Conservation (phyloP, 1,284 basidiomycete genomes). For the Rhodotorula sp. region DNA sequence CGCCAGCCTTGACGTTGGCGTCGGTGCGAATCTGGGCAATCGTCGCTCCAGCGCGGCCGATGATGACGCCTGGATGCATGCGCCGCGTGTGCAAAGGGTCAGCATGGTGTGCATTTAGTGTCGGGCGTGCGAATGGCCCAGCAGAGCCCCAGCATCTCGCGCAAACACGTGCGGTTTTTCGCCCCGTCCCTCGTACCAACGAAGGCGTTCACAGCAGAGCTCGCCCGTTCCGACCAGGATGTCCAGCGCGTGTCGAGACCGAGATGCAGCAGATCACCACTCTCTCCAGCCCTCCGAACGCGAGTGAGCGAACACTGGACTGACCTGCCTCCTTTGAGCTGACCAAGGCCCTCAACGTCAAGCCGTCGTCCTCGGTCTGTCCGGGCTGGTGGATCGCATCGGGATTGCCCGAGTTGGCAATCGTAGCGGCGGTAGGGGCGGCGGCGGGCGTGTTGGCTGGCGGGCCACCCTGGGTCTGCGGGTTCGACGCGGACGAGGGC, state of each 20-base stretch:
- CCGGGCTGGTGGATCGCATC: constrained; percentile 28
- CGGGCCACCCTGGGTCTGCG: neutral
- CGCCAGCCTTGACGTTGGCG: constrained; percentile 95
- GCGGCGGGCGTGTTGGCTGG: constrained; percentile 33
- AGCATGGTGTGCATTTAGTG: neutral
- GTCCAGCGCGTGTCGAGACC: too few species aligned
- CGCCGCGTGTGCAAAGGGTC: neutral
- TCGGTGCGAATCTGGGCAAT: constrained; percentile 92
- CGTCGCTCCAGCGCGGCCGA: constrained; percentile 93
- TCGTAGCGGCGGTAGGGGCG: constrained; percentile 29
- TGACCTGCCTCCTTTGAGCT: constrained; percentile 81
- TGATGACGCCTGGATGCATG: constrained; percentile 69
- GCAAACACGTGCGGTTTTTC: too few species aligned
- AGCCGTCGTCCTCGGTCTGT: constrained; percentile 56
- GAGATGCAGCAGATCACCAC: too few species aligned
- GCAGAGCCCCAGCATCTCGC: too few species aligned
- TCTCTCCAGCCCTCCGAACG: too few species aligned
- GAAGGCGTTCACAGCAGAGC: too few species aligned
- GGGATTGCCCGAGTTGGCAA: constrained; percentile 27
- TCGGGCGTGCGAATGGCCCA: neutral
- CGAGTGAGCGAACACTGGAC: neutral
- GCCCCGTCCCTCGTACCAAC: too few species aligned
- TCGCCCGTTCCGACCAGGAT: too few species aligned
- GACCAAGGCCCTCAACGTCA: constrained; percentile 89
- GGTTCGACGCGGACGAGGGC: neutral